Evolutionary conservation across 2,329 filamentous ascomycete species (phyloP), one percentile per base, ranked within the genome.

Genomic region (Thyridium curvatum): DNA sequence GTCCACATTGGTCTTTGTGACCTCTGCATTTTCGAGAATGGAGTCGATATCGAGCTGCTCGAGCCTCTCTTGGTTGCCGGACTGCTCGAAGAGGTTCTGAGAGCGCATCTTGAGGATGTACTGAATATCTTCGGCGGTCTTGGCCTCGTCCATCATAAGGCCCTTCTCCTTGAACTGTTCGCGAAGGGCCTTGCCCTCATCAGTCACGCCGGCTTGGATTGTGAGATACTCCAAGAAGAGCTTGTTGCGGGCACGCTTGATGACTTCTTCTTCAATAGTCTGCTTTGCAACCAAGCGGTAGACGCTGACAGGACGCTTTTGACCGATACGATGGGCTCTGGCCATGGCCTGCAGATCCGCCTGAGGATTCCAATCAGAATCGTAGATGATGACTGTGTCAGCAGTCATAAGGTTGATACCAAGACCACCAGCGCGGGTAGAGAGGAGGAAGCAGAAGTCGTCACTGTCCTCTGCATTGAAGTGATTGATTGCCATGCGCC

Each of bases 61-160:
- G 5, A 98, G 74, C 58, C 94, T 93, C 65, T 91, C 85, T 62
- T 98, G 93, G 57, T 98, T 98, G 42, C 88, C 87, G 10, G 86
- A 93, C 60, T 96, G 91, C 62, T 97, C 91, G 51, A 98, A 98
- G 84, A 98, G 94, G 63, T 93, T 95, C 58, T 96, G 93, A n/a
- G 93, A 94, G 50, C 93, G 85, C 64, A 91, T 89, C 68, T 97
- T 97, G 55, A 98, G 76, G 42, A 98, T 94, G 60, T 86, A 86
- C 46, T 93, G 94, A 48, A 97, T 97, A 55, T 96, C 93, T 48
- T 95, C 91, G 1, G 87, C 87, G 3, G 88, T 94, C 42, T 83
- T 91, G 8, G 91, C 90, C 51, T 94, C 90, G 39, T 84, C 83
- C 29, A 73, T 79, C 72, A 68, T 84, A 64, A 68, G 66, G 61